Base-by-base conservation (phyloP, 371 early-diverging fungal genomes). In the Blakeslea trispora region DNA sequence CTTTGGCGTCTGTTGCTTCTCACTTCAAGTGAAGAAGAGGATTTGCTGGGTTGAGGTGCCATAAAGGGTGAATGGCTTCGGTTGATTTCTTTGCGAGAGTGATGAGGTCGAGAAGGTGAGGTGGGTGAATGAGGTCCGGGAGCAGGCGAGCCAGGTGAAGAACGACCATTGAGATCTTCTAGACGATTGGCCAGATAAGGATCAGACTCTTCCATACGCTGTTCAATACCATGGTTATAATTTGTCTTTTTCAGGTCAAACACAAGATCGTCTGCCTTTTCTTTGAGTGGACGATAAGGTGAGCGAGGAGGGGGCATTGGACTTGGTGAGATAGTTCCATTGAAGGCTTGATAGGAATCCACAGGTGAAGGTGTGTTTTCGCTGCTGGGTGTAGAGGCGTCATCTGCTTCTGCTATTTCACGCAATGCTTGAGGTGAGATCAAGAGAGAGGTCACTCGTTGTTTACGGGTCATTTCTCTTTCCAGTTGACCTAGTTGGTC, bases 151-250 rank as follows among this genome's bases (percentile, higher is more conserved):
- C 50, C 55, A 34, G 64, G 64, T n/a, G 64, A 58, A 24, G 64
- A 64, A 34, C 55, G 45, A 23, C 57, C 57, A 37, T 57, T 62
- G 14, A 57, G 28, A 15, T 60, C 45, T 24, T 37, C 18, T 6
- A 34, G 32, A 48, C 41, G 42, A 14, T 1, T 43, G 13, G 17
- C 24, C 17, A 35, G 22, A n/a, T 50, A 48, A 1, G 32, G 37
- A 5, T 58, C 58, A 18, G 58, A 40, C 11, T 58, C 59, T 9
- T 46, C 51, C 18, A 71, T 66, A n/a, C 83, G 72, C 14, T 68
- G 57, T 31, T 67, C 57, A 52, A 81, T 78, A 6, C 75, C 72
- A 0, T 71, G 48, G 10, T 55, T 65, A 0, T 80, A 75, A 67
- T 76, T 82, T 14, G 22, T 41, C 48, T 32, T 14, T 4, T 28